Percentiles rank a stretch among this genome's conserved stretches.
phyloP scores from a whole-genome alignment of 2,329 filamentous ascomycete species.

The Alternaria angustiovoidea region DNA sequence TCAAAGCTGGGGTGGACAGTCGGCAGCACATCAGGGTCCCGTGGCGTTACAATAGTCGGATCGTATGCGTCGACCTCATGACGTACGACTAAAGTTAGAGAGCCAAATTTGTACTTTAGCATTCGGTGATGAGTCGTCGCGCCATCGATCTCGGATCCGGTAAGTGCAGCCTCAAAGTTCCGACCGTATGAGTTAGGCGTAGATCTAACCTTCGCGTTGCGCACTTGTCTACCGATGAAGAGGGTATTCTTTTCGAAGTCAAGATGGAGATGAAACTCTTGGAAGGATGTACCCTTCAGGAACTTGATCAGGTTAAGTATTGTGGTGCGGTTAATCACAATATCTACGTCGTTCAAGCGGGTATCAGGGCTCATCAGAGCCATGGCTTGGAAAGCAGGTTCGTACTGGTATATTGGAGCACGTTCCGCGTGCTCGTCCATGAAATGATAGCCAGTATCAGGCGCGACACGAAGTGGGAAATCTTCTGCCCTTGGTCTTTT shows the following conservation, averaged over 20 bases:
- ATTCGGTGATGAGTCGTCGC: not conserved
- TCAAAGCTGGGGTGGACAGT: not conserved
- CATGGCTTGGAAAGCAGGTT: slow-evolving; percentile 19
- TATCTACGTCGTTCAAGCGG: slow-evolving; percentile 5
- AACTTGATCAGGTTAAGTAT: not conserved
- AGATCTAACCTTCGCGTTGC: not conserved
- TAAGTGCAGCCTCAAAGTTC: not conserved
- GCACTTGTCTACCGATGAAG: not conserved
- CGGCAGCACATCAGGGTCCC: not conserved
- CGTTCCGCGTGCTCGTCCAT: not conserved
- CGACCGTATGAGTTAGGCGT: not conserved
- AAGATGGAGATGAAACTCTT: slow-evolving; percentile 4
- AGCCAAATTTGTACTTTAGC: not conserved
- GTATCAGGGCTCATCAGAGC: slow-evolving; percentile 11
- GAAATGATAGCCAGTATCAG: not conserved
- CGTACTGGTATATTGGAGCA: slow-evolving; percentile 8
- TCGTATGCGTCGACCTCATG: not conserved
- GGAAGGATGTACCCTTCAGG: not conserved
- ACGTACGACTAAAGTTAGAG: not conserved
- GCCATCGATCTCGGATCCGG: not conserved
- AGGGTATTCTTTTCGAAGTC: slow-evolving; percentile 3
- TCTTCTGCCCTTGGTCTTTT: not conserved
- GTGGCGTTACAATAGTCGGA: not conserved
- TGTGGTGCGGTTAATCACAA: slow-evolving; percentile 5
- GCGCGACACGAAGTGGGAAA: not conserved